Evolutionary conservation across 495 filamentous ascomycete species (phyloP).

Genomic region (Podospora pseudoanserina): DNA sequence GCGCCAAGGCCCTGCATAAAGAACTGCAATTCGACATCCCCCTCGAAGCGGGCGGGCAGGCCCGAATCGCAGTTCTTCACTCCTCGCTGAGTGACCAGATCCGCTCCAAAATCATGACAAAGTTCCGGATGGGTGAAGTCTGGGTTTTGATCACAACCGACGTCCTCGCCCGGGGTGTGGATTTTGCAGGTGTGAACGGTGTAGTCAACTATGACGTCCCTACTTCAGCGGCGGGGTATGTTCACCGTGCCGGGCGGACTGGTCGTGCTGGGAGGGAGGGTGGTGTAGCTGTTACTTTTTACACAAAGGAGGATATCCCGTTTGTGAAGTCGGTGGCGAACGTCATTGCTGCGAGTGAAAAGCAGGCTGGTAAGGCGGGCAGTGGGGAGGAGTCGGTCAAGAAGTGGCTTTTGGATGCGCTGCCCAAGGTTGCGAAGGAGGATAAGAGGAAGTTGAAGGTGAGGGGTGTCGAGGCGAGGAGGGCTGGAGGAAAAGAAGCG

Average conservation of each 20-base stretch:
- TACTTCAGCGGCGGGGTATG: slow-evolving; percentile 78
- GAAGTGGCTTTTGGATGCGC: slow-evolving; percentile 83
- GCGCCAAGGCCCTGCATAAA: slow-evolving; percentile 79
- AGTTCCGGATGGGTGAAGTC: slow-evolving; percentile 86
- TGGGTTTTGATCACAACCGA: slow-evolving; percentile 97
- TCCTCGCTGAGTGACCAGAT: slow-evolving; percentile 73
- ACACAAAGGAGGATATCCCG: slow-evolving; percentile 89
- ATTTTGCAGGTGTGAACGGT: slow-evolving; percentile 88
- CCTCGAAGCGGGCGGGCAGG: slow-evolving; percentile 75
- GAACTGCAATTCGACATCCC: slow-evolving; percentile 96
- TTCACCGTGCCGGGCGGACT: slow-evolving; percentile 90
- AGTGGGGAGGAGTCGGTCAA: slow-evolving; percentile 48
- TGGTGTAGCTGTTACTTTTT: slow-evolving; percentile 89
- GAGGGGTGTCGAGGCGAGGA: slow-evolving; percentile 74
- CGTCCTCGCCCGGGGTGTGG: slow-evolving; percentile 81
- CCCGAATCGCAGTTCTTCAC: slow-evolving; percentile 86
- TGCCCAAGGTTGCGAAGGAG: slow-evolving; percentile 78
- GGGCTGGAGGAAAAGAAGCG: slow-evolving; percentile 43
- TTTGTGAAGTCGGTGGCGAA: slow-evolving; percentile 90
- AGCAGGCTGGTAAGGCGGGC: slow-evolving; percentile 51
- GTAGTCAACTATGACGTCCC: slow-evolving; percentile 98
- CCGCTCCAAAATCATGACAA: slow-evolving; percentile 76
- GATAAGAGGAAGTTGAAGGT: slow-evolving; percentile 78
- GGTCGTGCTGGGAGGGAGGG: slow-evolving; percentile 83
- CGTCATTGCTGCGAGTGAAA: slow-evolving; percentile 81